A percentile compares a stretch with the other conserved stretches of the same genome.
Conservation (phyloP, 75 land plant genomes). For the Picea glauca region DNA sequence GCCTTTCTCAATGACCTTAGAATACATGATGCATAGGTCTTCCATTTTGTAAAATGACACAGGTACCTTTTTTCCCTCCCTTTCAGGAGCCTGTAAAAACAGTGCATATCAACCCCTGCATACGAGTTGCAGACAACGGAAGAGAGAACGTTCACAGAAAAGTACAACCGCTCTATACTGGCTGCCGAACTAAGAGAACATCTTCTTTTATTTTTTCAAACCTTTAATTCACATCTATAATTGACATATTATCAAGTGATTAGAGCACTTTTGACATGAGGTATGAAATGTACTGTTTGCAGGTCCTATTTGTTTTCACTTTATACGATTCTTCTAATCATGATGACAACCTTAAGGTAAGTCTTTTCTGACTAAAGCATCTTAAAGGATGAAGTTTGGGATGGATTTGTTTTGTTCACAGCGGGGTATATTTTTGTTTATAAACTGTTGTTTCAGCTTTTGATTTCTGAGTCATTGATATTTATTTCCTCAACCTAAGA, state of each 20-base stretch:
- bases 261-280: not conserved
- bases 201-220: not conserved
- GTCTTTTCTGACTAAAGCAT: not conserved
- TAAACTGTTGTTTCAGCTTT: not conserved
- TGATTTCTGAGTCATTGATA: not conserved
- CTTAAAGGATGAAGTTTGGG: not conserved
- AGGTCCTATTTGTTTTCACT: conserved; percentile 80
- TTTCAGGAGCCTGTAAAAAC: conserved; percentile 70
- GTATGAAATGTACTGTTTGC: conserved; percentile 8
- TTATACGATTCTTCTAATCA: conserved; percentile 60
- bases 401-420: not conserved
- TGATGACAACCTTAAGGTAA: conserved; percentile 77
- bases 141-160: conserved; percentile 60
- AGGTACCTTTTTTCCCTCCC: too few species aligned
- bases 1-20: too few species aligned
- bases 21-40: too few species aligned
- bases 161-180: conserved; percentile 24
- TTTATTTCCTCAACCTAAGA: not conserved
- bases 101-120: conserved; percentile 69
- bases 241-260: not conserved
- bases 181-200: not conserved
- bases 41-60: too few species aligned
- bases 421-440: not conserved
- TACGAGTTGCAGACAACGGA: conserved; percentile 80
- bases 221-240: not conserved